Evolutionary conservation across 1,284 basidiomycete species (phyloP), one percentile per base, ranked within the genome.

Genomic region (Ustilago curta): DNA sequence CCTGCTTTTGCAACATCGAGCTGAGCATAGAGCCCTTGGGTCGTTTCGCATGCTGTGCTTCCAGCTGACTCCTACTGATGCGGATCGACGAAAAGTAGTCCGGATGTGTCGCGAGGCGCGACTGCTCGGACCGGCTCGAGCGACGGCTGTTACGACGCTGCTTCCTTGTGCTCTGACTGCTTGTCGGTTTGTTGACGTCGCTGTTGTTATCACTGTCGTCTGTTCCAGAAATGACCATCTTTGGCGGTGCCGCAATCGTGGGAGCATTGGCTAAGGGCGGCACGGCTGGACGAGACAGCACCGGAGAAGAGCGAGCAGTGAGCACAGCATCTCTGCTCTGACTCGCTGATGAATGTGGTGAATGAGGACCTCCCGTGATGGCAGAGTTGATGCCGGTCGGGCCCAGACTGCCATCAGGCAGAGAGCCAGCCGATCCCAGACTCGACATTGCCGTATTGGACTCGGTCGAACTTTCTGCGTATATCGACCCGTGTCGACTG

Each of bases 381-480:
- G 71, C 71, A 11, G 71, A 63, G 27, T 74, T 74, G 66, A 76
- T 76, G 19, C 60, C 53, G 4, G 74, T 67, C 49, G 72, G 39
- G 14, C 70, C 74, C 32, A 76, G 37, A 31, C 74, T 76, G 11
- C 74, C 74, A 19, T 56, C 62, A 7, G 68, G 69, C 8, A 76
- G 47, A 4, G 65, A 76, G 6, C 54, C 70, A 4, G 66, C 65
- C 4, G 74, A 76, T 0, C 70, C 69, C 2, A 76, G 58, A 47
- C 74, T 76, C 7, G 74, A 76, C 19, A 71, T 40, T 14, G 70
- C 61, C 4, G 60, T 63, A 42, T 76, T 76, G 40, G 74, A 72
- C 35, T 72, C 74, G 23, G 74, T 76, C 14, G 65, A 76, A 59
- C 74, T 76, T 21, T 72, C 74, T 2, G 74, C 65, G 27, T 76